A percentile compares a stretch with the other conserved stretches of the same genome.
Evolutionary conservation across 2,329 filamentous ascomycete genomes (phyloP).

Genomic region (Tolypocladium sp.): DNA sequence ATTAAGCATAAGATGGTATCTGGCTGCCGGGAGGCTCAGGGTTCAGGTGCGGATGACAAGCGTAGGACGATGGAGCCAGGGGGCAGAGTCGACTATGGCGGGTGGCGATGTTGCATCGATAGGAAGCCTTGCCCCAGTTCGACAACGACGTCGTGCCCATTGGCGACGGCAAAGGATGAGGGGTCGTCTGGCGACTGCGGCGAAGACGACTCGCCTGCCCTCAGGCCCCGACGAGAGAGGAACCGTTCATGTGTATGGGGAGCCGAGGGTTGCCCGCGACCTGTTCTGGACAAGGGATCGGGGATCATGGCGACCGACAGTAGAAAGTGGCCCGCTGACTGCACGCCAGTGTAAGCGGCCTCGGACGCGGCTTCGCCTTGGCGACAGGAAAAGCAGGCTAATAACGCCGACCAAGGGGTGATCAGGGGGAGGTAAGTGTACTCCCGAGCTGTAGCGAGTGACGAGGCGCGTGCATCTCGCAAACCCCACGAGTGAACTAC

Average conservation of each 20-base stretch:
- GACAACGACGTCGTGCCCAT: slow-evolving; percentile 14
- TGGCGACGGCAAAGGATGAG: not conserved
- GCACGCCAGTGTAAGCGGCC: not conserved
- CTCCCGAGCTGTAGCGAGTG: not conserved
- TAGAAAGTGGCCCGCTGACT: not conserved
- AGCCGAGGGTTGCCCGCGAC: not conserved
- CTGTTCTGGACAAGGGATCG: not conserved
- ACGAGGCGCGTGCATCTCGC: not conserved
- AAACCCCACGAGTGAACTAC: not conserved
- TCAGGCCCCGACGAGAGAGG: not conserved
- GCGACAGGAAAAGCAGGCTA: not conserved
- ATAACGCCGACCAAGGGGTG: not conserved
- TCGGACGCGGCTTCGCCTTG: not conserved
- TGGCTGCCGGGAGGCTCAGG: slow-evolving; percentile 5
- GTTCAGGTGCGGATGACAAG: slow-evolving; percentile 3
- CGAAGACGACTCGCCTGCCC: not conserved
- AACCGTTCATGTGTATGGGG: not conserved
- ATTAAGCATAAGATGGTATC: slow-evolving; percentile 6
- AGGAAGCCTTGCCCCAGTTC: slow-evolving; percentile 32
- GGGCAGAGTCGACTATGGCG: not conserved
- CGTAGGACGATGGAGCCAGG: slow-evolving; percentile 4
- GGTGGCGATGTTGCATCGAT: not conserved
- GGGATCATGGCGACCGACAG: not conserved
- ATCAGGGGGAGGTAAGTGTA: not conserved
- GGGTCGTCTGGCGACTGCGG: not conserved